phyloP scores from a whole-genome alignment of 768 basidiomycete species.

The Dendrothele bispora region DNA sequence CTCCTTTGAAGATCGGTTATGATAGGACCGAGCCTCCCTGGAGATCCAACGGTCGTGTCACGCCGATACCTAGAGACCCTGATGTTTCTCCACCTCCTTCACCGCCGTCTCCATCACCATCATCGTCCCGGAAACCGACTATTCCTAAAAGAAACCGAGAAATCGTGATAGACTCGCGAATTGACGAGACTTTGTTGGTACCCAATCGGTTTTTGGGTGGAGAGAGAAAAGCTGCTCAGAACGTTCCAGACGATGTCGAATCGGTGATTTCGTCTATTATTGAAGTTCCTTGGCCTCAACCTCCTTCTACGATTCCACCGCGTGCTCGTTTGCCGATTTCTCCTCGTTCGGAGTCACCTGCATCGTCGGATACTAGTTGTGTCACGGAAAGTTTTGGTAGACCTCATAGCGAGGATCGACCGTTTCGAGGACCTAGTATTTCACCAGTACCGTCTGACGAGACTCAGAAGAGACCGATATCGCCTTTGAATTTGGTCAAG shows the following conservation, averaged over 20 bases:
- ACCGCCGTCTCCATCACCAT: conserved; percentile 12
- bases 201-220: background rate
- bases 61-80: too few species aligned
- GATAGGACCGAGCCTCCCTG: too few species aligned
- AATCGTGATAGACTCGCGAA: background rate
- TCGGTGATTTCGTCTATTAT: conserved; percentile 39
- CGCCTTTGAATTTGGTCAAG: background rate
- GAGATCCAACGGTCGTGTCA: too few species aligned
- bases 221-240: conserved; percentile 10
- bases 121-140: conserved; percentile 10
- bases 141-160: background rate
- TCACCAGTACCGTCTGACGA: conserved; percentile 19
- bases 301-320: conserved; percentile 21
- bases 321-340: background rate
- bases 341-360: conserved; percentile 22
- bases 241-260: conserved; percentile 29
- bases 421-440: conserved; percentile 32
- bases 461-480: conserved; percentile 9
- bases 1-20: background rate
- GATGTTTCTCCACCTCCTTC: too few species aligned
- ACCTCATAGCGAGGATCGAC: conserved; percentile 19
- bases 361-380: conserved; percentile 16
- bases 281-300: conserved; percentile 40
- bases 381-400: too few species aligned
- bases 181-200: background rate